These are phyloP conservation scores for Senecio squalidus DNA, from an alignment of 140 eudicot genomes.

Conservation along the genomic window DNA sequence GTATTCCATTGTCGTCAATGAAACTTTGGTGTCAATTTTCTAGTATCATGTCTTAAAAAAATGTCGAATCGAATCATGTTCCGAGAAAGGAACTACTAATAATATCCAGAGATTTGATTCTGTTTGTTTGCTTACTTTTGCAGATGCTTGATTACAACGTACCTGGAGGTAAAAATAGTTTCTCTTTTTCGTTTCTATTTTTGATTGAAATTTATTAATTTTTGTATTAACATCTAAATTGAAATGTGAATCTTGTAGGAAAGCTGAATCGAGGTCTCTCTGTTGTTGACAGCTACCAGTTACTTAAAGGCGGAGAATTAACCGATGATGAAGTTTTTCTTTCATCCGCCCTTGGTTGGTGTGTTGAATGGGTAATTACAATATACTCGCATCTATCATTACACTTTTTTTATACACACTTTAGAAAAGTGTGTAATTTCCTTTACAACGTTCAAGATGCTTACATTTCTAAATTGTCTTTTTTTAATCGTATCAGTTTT, in stretches of 20 bases:
- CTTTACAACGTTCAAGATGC: too few relatives aligned
- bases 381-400: neutral
- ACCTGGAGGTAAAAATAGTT: constrained; percentile 61
- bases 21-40: neutral
- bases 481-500: too few relatives aligned
- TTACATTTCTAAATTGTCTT: too few relatives aligned
- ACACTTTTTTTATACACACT: too few relatives aligned
- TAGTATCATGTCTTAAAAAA: neutral
- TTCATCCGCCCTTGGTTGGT: constrained; percentile 90
- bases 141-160: constrained; percentile 98
- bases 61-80: constrained; percentile 4
- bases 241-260: constrained; percentile 37
- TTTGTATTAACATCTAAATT: neutral
- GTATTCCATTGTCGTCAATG: neutral
- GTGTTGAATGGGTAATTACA: constrained; percentile 80
- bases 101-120: constrained; percentile 8
- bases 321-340: constrained; percentile 66
- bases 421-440: too few relatives aligned
- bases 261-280: constrained; percentile 89
- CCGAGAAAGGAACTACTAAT: neutral
- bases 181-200: neutral
- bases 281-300: constrained; percentile 77
- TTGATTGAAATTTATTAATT: neutral
- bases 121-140: constrained; percentile 19
- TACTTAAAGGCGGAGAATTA: constrained; percentile 71